These are phyloP conservation scores for Diplotaxis tenuifolia DNA, from an alignment of 345 rosid species.

Conservation along the genomic window DNA sequence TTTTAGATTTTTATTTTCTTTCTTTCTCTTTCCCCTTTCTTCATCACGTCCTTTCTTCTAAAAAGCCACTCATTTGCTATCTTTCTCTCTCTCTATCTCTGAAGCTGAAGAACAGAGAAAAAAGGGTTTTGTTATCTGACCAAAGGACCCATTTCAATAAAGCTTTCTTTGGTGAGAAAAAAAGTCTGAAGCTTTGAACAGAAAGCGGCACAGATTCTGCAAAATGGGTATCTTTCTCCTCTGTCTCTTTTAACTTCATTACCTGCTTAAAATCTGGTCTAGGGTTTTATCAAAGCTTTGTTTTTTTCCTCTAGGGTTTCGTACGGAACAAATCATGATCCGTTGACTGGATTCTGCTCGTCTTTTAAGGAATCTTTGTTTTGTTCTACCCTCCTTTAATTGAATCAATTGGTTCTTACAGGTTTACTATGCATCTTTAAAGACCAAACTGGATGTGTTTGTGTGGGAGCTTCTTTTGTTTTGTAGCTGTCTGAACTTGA, in stretches of 20 bases:
- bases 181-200: constrained; percentile 41
- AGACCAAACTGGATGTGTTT: constrained; percentile 11
- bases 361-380: constrained; percentile 16
- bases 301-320: constrained; percentile 27
- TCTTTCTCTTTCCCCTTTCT: constrained; percentile 12
- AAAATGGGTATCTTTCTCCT: constrained; percentile 70
- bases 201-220: constrained; percentile 70
- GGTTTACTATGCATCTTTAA: constrained; percentile 15
- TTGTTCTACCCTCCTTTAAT: not conserved
- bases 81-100: constrained; percentile 27
- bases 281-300: constrained; percentile 54
- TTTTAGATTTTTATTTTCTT: constrained; percentile 26
- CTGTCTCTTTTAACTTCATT: constrained; percentile 45
- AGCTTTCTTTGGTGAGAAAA: constrained; percentile 37
- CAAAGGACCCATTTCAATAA: constrained; percentile 41
- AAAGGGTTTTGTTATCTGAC: constrained; percentile 35
- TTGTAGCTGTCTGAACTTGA: constrained; percentile 25
- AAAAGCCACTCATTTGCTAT: constrained; percentile 38
- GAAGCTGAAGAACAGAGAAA: constrained; percentile 37
- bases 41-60: constrained; percentile 34
- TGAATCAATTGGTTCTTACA: constrained; percentile 5
- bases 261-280: constrained; percentile 55
- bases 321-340: constrained; percentile 56
- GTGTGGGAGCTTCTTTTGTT: constrained; percentile 3
- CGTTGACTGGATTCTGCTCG: constrained; percentile 60